A percentile compares a stretch with the other conserved stretches of the same genome.
Conservation (phyloP, 2,329 filamentous ascomycete genomes). For the Microascus cirrosus region DNA sequence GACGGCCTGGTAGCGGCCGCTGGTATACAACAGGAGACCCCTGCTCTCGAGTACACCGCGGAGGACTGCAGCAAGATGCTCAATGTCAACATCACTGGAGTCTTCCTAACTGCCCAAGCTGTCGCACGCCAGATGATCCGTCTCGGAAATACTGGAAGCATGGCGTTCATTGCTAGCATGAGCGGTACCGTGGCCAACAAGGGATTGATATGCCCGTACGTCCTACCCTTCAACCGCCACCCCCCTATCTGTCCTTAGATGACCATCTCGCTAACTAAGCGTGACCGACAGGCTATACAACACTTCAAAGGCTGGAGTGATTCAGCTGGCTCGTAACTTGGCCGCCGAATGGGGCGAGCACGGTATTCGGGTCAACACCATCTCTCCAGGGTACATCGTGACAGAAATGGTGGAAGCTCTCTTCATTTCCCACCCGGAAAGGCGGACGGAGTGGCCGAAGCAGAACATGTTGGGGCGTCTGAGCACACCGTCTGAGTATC, state of each 20-base stretch:
- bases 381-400: conserved; percentile 70
- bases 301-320: conserved; percentile 61
- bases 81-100: conserved; percentile 77
- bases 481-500: conserved; percentile 57
- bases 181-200: conserved; percentile 56
- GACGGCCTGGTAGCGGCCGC: conserved; percentile 66
- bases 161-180: conserved; percentile 62
- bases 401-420: conserved; percentile 76
- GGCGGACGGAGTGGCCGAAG: conserved; percentile 57
- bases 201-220: conserved; percentile 48
- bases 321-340: conserved; percentile 60
- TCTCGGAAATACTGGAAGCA: conserved; percentile 45
- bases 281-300: conserved; percentile 52
- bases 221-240: conserved; percentile 6
- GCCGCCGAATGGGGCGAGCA: conserved; percentile 62
- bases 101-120: conserved; percentile 76
- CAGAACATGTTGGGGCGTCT: conserved; percentile 76
- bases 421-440: conserved; percentile 65
- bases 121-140: conserved; percentile 67
- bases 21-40: conserved; percentile 70
- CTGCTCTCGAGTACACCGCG: conserved; percentile 70
- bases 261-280: not conserved
- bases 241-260: not conserved
- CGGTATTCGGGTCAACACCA: conserved; percentile 69
- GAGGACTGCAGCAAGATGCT: conserved; percentile 69